Conservation (phyloP, 306 rosid genomes). For the Dalbergia cultrata region DNA sequence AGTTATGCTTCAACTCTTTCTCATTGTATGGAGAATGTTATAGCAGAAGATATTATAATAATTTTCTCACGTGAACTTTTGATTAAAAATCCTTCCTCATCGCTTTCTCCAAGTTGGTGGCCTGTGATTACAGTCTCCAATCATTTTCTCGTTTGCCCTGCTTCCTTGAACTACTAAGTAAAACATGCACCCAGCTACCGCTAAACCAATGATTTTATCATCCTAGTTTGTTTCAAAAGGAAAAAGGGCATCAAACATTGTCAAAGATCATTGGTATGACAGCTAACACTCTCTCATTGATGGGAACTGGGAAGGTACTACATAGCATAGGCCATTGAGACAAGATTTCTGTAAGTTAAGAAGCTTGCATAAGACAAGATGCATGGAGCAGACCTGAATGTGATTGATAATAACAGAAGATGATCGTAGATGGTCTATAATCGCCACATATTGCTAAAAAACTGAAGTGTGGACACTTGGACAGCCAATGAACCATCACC, state of each 20-base stretch:
- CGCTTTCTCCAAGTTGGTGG: conserved; percentile 5
- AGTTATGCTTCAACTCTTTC: not conserved
- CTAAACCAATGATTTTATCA: conserved; percentile 5
- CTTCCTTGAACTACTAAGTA: conserved; percentile 17
- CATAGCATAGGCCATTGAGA: conserved; percentile 10
- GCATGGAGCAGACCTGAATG: conserved; percentile 46
- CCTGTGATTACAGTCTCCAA: not conserved
- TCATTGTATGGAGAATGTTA: not conserved
- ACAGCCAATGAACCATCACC: conserved; percentile 50
- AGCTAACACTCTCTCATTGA: conserved; percentile 1
- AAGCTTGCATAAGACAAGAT: conserved; percentile 14
- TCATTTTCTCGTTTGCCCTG: not conserved
- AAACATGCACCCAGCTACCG: conserved; percentile 13
- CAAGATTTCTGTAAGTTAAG: not conserved
- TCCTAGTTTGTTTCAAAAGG: conserved; percentile 36
- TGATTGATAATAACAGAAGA: conserved; percentile 75
- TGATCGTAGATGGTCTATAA: conserved; percentile 62
- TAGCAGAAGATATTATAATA: not conserved
- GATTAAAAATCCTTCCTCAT: conserved; percentile 9
- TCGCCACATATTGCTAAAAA: conserved; percentile 62
- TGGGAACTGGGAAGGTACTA: not conserved
- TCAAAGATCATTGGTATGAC: conserved; percentile 38
- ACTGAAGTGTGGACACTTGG: conserved; percentile 55
- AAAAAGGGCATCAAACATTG: conserved; percentile 26
- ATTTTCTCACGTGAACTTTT: not conserved